Evolutionary conservation across 2,329 filamentous ascomycete species (phyloP).

Genomic region (Myriosclerotinia duriaeana): DNA sequence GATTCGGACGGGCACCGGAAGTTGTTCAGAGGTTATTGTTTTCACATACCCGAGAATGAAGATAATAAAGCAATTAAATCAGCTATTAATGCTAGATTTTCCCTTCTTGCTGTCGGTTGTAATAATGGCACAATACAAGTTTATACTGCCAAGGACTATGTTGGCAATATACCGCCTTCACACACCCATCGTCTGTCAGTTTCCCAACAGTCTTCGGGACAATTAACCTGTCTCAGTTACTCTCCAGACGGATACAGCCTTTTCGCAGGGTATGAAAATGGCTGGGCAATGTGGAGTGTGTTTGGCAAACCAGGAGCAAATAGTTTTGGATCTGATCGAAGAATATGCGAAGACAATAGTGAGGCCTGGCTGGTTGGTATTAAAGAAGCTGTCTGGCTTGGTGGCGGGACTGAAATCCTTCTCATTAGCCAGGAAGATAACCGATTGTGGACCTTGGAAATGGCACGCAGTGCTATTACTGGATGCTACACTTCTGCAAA

Average conservation of each 20-base stretch:
- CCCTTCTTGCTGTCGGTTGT: conserved; percentile 84
- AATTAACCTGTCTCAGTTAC: conserved; percentile 73
- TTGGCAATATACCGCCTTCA: conserved; percentile 85
- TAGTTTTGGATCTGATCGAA: conserved; percentile 72
- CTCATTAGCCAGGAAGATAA: conserved; percentile 70
- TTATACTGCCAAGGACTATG: conserved; percentile 92
- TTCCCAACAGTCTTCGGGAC: conserved; percentile 66
- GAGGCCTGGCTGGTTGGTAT: conserved; percentile 86
- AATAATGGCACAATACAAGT: conserved; percentile 76
- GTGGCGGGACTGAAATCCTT: conserved; percentile 81
- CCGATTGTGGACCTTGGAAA: conserved; percentile 82
- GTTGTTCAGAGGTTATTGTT: conserved; percentile 87
- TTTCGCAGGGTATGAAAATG: conserved; percentile 87
- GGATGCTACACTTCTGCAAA: conserved; percentile 92
- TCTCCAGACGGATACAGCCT: conserved; percentile 96
- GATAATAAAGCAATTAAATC: conserved; percentile 66
- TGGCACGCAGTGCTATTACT: conserved; percentile 89
- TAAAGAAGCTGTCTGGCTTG: conserved; percentile 78
- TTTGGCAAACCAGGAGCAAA: conserved; percentile 87
- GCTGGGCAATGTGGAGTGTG: conserved; percentile 96
- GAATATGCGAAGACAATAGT: conserved; percentile 63
- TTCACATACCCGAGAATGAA: conserved; percentile 68
- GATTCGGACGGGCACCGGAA: conserved; percentile 50
- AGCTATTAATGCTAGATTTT: conserved; percentile 92
- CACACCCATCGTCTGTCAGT: conserved; percentile 72